Conservation (phyloP, 2,329 filamentous ascomycete genomes). For the Macroventuria anomochaeta region DNA sequence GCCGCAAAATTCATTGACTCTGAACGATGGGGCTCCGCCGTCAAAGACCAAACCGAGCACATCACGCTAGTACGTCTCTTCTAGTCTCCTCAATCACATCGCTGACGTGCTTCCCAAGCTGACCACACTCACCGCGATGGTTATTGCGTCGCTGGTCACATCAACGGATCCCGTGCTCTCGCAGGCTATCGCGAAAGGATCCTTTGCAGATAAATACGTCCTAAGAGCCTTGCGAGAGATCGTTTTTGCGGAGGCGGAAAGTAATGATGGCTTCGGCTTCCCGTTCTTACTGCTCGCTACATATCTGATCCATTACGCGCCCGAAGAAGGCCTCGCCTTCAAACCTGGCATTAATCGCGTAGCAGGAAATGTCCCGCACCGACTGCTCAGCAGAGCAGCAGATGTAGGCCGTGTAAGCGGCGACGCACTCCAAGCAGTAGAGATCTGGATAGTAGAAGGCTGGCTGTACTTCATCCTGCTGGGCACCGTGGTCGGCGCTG, state of each 20-base stretch:
- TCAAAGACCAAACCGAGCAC: slow-evolving; percentile 43
- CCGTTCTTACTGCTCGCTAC: slow-evolving; percentile 65
- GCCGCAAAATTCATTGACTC: slow-evolving; percentile 60
- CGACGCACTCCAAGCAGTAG: slow-evolving; percentile 59
- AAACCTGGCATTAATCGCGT: slow-evolving; percentile 20
- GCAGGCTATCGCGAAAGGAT: slow-evolving; percentile 67
- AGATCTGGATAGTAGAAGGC: slow-evolving; percentile 66
- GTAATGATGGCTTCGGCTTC: slow-evolving; percentile 68
- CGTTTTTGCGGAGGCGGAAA: slow-evolving; percentile 67
- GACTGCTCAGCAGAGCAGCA: slow-evolving; percentile 20
- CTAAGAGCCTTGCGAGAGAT: slow-evolving; percentile 64
- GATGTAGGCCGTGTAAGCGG: slow-evolving; percentile 61
- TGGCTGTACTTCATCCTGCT: slow-evolving; percentile 66
- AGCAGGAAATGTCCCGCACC: background rate
- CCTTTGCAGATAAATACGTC: slow-evolving; percentile 68
- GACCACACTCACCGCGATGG: slow-evolving; percentile 57
- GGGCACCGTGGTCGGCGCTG: slow-evolving; percentile 59
- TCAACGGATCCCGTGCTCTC: slow-evolving; percentile 69
- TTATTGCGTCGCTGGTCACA: slow-evolving; percentile 67
- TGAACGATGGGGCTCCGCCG: slow-evolving; percentile 48
- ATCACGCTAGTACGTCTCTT: slow-evolving; percentile 50
- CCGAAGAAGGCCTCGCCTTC: slow-evolving; percentile 37
- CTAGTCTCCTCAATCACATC: too few species aligned
- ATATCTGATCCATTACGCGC: slow-evolving; percentile 63
- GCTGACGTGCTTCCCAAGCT: slow-evolving; percentile 64